phyloP scores from a whole-genome alignment of 371 early-diverging fungal species.

The Haplosporangium sp. region DNA sequence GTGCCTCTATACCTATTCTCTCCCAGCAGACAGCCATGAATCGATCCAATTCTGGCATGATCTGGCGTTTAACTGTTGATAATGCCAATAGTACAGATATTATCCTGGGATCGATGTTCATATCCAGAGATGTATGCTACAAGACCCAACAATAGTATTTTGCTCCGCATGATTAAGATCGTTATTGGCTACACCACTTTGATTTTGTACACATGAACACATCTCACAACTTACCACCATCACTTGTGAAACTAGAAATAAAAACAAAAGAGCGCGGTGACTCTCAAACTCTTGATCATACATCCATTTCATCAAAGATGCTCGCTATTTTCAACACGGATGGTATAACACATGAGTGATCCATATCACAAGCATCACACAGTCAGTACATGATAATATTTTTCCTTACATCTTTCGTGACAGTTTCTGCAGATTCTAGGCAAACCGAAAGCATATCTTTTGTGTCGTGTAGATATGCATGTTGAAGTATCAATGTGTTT shows the following conservation, averaged over 20 bases:
- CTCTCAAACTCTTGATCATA: slow-evolving; percentile 51
- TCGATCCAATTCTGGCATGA: slow-evolving; percentile 43
- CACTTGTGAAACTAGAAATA: slow-evolving; percentile 48
- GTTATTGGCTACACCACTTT: too few species aligned
- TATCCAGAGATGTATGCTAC: slow-evolving; percentile 39
- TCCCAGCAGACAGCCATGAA: slow-evolving; percentile 54
- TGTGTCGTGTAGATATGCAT: slow-evolving; percentile 30
- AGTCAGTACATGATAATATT: neutral
- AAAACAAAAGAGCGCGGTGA: slow-evolving; percentile 41
- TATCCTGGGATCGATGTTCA: slow-evolving; percentile 37
- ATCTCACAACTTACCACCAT: slow-evolving; percentile 26
- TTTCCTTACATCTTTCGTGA: slow-evolving; percentile 30
- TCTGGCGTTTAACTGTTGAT: slow-evolving; percentile 40
- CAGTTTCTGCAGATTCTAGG: slow-evolving; percentile 18
- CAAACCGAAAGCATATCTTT: slow-evolving; percentile 41
- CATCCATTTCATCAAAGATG: slow-evolving; percentile 46
- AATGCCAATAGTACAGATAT: slow-evolving; percentile 30
- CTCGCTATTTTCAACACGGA: slow-evolving; percentile 8
- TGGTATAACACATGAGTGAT: neutral
- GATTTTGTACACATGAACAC: too few species aligned
- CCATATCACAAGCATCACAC: too few species aligned
- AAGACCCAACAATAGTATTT: neutral
- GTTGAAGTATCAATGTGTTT: slow-evolving; percentile 44
- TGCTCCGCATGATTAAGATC: neutral
- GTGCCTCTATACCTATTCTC: slow-evolving; percentile 30